A percentile compares a stretch with the other conserved stretches of the same genome.
Conservation (phyloP, 805 yeast species). For the Saccharomycopsis amapae region DNA sequence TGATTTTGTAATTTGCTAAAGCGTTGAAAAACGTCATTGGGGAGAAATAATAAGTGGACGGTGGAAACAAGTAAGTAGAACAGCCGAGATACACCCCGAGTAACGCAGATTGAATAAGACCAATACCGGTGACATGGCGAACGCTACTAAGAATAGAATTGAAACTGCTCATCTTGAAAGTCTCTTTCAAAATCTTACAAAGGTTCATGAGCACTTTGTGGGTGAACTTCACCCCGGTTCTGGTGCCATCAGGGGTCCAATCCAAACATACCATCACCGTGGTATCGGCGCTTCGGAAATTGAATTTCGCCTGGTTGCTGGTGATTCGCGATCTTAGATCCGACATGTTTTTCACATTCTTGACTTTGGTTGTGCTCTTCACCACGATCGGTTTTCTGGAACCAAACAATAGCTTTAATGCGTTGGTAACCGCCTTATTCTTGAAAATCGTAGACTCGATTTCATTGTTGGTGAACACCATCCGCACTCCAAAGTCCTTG, state of each 20-base stretch:
- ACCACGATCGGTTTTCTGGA: conserved; percentile 41
- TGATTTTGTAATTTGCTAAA: conserved; percentile 68
- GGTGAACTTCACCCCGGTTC: conserved; percentile 45
- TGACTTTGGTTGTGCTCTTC: conserved; percentile 61
- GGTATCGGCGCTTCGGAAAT: conserved; percentile 35
- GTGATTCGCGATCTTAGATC: conserved; percentile 21
- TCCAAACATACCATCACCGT: conserved; percentile 59
- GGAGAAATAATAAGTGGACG: conserved; percentile 66
- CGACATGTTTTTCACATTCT: conserved; percentile 25
- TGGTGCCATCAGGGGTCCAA: conserved; percentile 64
- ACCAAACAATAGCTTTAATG: conserved; percentile 40
- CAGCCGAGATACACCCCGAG: conserved; percentile 85
- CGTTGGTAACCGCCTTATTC: conserved; percentile 55
- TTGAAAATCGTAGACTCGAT: conserved; percentile 57
- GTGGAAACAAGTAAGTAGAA: conserved; percentile 73
- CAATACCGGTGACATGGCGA: conserved; percentile 76
- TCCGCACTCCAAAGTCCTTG: conserved; percentile 62
- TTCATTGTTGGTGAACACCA: conserved; percentile 72
- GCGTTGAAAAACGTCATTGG: conserved; percentile 67
- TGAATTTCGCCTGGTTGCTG: conserved; percentile 25
- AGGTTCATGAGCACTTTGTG: conserved; percentile 64
- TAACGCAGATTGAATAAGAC: conserved; percentile 78
- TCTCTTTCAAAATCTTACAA: conserved; percentile 86
- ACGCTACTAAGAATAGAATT: conserved; percentile 81
- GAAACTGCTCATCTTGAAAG: conserved; percentile 71